Evolutionary conservation across 2,329 filamentous ascomycete genomes (phyloP), one percentile per base, ranked within the genome.

Genomic region (Aspergillus uvarum): DNA sequence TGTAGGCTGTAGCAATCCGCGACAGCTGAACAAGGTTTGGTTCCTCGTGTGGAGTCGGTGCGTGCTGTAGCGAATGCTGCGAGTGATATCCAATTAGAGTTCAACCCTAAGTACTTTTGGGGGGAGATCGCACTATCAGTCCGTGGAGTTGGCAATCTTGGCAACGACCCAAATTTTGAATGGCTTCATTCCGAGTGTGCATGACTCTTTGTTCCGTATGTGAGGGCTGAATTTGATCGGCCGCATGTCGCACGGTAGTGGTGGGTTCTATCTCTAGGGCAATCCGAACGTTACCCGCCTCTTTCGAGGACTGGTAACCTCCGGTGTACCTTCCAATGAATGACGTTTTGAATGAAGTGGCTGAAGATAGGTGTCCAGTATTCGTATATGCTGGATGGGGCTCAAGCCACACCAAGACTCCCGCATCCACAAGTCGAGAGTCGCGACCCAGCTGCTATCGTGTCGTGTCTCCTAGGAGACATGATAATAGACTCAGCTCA

Each of bases 61-160:
- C 38, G 38, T 44, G 38, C 38, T 51, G 12, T 58, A 51, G 47
- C 47, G 38, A 49, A 42, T 42, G 31, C 44, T 51, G 54, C 50
- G 29, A 47, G 44, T 60, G 35, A 47, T 60, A 44, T 44, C 38
- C 22, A 63, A 61, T 61, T 63, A 63, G 61, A 63, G 63, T 65
- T 65, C 53, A 56, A 52, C 42, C 47, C 22, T 32, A 51, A 47
- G 53, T 50, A 44, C 47, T 42, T 59, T 50, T 47, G 58, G 24
- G 16, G 14, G 38, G 3, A 44, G 16, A 54, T 55, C 52, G 48
- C 58, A 26, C 29, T 57, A 56, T 59, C 32, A 29, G 14, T 51
- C 42, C 48, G 52, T 38, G 38, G 53, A 42, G 44, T 29, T 56
- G 54, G 48, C 47, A 24, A 32, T 29, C 51, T 29, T 56, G 54